Evolutionary conservation across 371 early-diverging fungal species (phyloP).

Genomic region (Antonospora locustae): DNA sequence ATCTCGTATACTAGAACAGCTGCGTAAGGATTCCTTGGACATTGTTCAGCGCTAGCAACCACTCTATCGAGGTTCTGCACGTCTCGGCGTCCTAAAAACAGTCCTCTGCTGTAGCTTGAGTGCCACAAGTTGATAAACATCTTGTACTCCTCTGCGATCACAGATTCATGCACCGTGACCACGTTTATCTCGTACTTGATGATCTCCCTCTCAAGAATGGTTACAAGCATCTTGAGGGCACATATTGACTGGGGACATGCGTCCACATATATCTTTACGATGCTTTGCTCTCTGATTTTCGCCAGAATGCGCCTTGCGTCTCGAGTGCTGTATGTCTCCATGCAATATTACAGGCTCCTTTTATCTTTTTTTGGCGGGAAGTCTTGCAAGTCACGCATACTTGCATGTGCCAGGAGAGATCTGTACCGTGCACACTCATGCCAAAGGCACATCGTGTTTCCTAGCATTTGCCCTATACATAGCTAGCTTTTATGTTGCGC

Average conservation of each 20-base stretch:
- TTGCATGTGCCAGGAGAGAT: background rate
- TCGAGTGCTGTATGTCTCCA: slow-evolving; percentile 8
- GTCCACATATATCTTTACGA: slow-evolving; percentile 6
- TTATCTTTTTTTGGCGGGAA: background rate
- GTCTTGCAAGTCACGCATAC: background rate
- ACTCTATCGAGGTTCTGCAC: background rate
- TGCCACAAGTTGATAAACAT: background rate
- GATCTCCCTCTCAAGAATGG: slow-evolving; percentile 9
- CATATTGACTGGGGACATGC: slow-evolving; percentile 5
- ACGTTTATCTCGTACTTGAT: slow-evolving; percentile 16
- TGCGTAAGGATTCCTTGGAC: background rate
- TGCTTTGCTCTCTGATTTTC: background rate
- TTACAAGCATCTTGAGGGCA: slow-evolving; percentile 8
- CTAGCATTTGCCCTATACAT: too few relatives aligned
- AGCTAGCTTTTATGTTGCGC: too few relatives aligned
- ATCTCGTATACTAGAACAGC: slow-evolving; percentile 2
- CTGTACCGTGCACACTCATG: background rate
- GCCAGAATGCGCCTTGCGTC: background rate
- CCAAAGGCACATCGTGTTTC: background rate
- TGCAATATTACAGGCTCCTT: background rate
- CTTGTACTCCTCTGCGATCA: background rate
- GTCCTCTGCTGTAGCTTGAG: background rate
- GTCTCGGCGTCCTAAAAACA: background rate
- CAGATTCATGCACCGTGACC: background rate
- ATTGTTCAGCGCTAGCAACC: background rate